Conservation (phyloP, 2,329 filamentous ascomycete genomes). For the Fusarium drepaniforme region DNA sequence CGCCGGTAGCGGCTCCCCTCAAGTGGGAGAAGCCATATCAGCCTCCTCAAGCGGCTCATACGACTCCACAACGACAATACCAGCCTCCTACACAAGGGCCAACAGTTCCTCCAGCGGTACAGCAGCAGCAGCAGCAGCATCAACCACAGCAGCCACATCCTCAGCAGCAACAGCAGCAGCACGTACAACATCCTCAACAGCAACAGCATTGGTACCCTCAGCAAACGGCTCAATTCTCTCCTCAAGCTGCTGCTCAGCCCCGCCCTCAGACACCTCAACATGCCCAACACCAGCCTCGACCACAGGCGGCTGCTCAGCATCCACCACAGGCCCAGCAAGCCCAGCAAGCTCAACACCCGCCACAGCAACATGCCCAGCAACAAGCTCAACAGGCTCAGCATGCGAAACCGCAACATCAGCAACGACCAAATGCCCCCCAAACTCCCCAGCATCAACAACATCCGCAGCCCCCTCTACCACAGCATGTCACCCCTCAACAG, state of each 20-base stretch:
- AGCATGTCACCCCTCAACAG: conserved; percentile 25
- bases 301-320: conserved; percentile 33
- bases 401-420: conserved; percentile 35
- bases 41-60: conserved; percentile 45
- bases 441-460: conserved; percentile 28
- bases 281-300: conserved; percentile 37
- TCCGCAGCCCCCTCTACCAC: conserved; percentile 26
- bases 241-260: conserved; percentile 35
- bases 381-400: conserved; percentile 31
- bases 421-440: conserved; percentile 29
- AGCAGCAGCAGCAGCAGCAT: conserved; percentile 36
- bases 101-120: conserved; percentile 33
- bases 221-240: conserved; percentile 34
- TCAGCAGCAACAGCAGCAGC: conserved; percentile 27
- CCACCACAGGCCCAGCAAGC: conserved; percentile 23
- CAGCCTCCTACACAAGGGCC: conserved; percentile 42
- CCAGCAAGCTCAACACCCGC: conserved; percentile 31
- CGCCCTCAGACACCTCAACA: conserved; percentile 39
- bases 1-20: conserved; percentile 44
- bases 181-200: conserved; percentile 27
- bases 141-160: conserved; percentile 33
- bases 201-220: conserved; percentile 40
- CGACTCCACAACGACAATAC: conserved; percentile 41
- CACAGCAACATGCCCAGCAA: conserved; percentile 34
- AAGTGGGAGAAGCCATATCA: conserved; percentile 60